Percentiles rank a stretch among this genome's conserved stretches.
These are phyloP conservation scores for Aspergillus luchuensis DNA, from an alignment of 2,329 filamentous ascomycete genomes.

Conservation along the genomic window DNA sequence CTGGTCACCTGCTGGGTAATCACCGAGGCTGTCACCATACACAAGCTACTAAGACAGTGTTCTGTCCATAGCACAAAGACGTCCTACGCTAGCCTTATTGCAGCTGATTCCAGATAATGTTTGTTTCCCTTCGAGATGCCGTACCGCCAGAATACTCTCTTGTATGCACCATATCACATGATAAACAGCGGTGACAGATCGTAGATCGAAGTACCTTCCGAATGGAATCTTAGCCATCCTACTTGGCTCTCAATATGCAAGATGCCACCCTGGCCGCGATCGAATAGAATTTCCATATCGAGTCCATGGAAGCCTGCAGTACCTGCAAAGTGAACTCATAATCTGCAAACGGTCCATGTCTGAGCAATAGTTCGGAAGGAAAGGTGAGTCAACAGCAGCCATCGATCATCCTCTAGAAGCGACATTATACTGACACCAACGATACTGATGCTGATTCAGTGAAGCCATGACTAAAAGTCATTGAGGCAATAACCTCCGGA, in stretches of 20 bases:
- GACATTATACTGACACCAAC: neutral
- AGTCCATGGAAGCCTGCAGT: neutral
- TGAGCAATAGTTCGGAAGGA: neutral
- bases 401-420: neutral
- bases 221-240: neutral
- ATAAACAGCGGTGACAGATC: slow-evolving; percentile 7
- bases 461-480: neutral
- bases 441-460: neutral
- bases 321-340: neutral
- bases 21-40: neutral
- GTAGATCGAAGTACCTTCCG: neutral
- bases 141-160: neutral
- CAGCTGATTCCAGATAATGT: neutral
- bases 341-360: neutral
- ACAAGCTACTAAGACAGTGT: neutral
- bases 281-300: neutral
- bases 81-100: neutral
- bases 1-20: too few species aligned
- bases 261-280: neutral
- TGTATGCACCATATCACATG: neutral
- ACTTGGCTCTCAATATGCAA: neutral
- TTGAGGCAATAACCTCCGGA: neutral
- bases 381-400: neutral
- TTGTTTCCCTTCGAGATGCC: neutral
- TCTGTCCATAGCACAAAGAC: neutral